Evolutionary conservation across 176 grass and related monocot genomes (phyloP), one percentile per base, ranked within the genome.

Genomic region (Oropetium thomaeum): DNA sequence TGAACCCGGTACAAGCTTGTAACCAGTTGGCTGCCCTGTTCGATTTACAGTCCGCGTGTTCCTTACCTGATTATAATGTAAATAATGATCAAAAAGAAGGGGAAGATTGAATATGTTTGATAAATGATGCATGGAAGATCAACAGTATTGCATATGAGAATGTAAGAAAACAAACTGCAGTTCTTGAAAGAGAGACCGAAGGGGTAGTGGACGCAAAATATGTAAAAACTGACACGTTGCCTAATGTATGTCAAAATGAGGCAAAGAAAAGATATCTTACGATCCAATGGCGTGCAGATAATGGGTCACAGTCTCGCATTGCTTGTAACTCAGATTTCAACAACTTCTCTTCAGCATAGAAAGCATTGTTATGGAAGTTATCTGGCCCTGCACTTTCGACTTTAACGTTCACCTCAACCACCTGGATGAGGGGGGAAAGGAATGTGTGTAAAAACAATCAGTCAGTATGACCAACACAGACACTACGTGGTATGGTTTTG

Each of bases 301-400:
- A 90, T 37, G 96, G 92, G 63, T 99, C 87, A 48, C 89, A 96
- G 62, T 99, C 96, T 61, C 96, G 70, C 96, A 99, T 99, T 68
- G 96, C 96, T 81, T 99, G 81, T 53, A 96, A 81, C 81, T 99
- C 96, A 40, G 92, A 96, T 55, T 88, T 96, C 59, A 99, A 53
- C 39, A 96, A 69, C 62, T 92, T 84, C 70, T 99, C 96, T 87
- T 99, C 96, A 35, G 89, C 92, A 75, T 88, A 96, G 80, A 99
- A 99, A 75, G 96, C 89, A 80, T 96, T 99, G 41, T 99, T 90
- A 75, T 99, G 96, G 75, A 99, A 70, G 80, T 99, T 99, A 88
- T 90, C 80, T 47, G 86, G 38, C 59, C 96, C 92, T 84, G 89
- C 80, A 71, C 67, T 84, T 87, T 96, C 96, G 7, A 99, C 82